A percentile compares a stretch with the other conserved stretches of the same genome.
Evolutionary conservation across 2,329 filamentous ascomycete genomes (phyloP).

Genomic region (Aspergillus sp.): DNA sequence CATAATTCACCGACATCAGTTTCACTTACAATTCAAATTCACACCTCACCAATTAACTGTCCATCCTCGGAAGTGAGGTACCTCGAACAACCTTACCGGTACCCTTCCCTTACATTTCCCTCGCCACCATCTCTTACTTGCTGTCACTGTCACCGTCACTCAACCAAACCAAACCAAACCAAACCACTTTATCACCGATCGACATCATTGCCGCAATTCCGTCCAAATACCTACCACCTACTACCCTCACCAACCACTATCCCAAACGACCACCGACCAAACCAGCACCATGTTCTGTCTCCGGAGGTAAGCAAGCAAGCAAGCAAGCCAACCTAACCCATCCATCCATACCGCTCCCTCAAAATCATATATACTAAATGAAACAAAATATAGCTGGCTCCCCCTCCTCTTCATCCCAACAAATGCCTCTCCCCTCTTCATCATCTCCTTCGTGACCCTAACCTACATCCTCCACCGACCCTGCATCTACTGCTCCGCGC

Average conservation of each 20-base stretch:
- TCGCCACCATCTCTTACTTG: background rate
- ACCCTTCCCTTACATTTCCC: background rate
- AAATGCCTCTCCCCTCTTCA: slow-evolving; percentile 80
- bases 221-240: background rate
- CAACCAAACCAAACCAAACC: too few relatives aligned
- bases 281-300: slow-evolving; percentile 64
- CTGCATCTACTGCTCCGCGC: slow-evolving; percentile 95
- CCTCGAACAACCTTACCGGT: background rate
- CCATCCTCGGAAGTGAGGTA: too few relatives aligned
- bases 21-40: background rate
- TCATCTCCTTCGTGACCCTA: slow-evolving; percentile 84
- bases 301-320: slow-evolving; percentile 54
- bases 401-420: slow-evolving; percentile 86
- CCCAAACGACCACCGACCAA: background rate
- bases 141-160: background rate
- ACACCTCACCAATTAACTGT: background rate
- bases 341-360: too few relatives aligned
- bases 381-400: slow-evolving; percentile 64
- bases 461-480: slow-evolving; percentile 96
- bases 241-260: slow-evolving; percentile 7
- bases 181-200: too few relatives aligned
- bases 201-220: background rate
- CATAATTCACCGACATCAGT: too few relatives aligned
- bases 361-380: too few relatives aligned
- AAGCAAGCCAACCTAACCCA: too few relatives aligned